Base-by-base conservation (phyloP, 345 rosid species). In the Odontarrhena argentea region DNA sequence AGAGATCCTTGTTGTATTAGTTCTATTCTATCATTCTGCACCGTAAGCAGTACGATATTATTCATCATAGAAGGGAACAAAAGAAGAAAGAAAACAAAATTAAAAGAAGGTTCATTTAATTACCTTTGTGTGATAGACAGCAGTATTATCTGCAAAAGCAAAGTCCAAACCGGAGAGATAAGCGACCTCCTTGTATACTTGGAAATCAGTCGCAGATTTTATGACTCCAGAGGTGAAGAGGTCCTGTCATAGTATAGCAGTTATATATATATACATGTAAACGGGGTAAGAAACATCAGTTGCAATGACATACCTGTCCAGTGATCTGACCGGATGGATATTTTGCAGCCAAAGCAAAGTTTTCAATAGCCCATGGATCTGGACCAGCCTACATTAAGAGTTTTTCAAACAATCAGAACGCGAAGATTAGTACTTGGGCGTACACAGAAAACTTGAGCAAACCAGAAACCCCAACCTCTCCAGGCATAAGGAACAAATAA, bases 81-180 rank as follows among this genome's bases (percentile, higher is more conserved):
- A 58, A 60, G 13, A 53, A 60, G 50, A 55, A 8, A 13, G 32
- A 59, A 13, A 51, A 4, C 41, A 35, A 10, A 26, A 34, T 9
- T 1, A 9, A 6, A 67, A 46, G 53, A 48, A 49, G 37, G 44
- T 22, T 66, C 46, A 26, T 61, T 55, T 41, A 49, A 26, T 73
- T 32, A 90, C 98, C 94, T 93, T 87, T 37, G 98, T 93, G 82
- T 93, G 98, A 80, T 94, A 94, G 35, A 94, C 95, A 66, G 91
- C 92, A 78, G 86, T 78, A 22, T 81, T 82, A 67, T 94, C 99
- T 7, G 85, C 69, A 75, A 78, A 94, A 26, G 92, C 99, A 81
- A 94, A 91, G 83, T 91, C 99, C 73, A 94, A 86, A 68, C 97
- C 99, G 10, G 99, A 91, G 76, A 94, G 96, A 78, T 89, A 87